Evolutionary conservation across 495 filamentous ascomycete species (phyloP), one percentile per base, ranked within the genome.

Genomic region (Neurospora intermedia): DNA sequence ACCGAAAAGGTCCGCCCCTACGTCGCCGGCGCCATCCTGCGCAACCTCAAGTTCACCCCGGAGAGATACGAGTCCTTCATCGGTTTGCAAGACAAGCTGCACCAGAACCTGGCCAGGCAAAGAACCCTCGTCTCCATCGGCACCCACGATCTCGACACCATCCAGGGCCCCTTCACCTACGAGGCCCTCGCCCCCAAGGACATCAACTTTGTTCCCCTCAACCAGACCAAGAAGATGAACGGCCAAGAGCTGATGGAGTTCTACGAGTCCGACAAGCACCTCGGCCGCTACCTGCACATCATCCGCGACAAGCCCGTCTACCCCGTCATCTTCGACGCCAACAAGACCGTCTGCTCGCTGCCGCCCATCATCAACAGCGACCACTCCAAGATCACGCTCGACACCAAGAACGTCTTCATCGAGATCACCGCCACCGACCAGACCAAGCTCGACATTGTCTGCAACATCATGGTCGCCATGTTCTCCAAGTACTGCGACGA

Each of bases 361-460:
- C 96, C 96, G 0, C 96, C 96, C 15, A 97, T 98, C 79, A 99
- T 99, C 86, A 99, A 99, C 83, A 89, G 94, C 74, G 88, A 99
- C 78, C 94, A 93, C 83, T 97, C 94, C 71, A 99, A 98, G 84
- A 98, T 99, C 79, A 93, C 88, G 2, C 84, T 97, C 46, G 84
- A 93, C 77, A 98, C 94, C 69, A 92, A 85, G 76, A 98, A 98
- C 81, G 87, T 98, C 78, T 93, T 98, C 84, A 95, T 99, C 80
- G 96, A 99, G 80, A 92, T 97, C 76, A 99, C 96, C 27, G 96
- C 94, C n/a, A 92, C 93, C 27, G 96, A 99, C 83, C 90, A 91
- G 81, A 99, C 96, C 9, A 99, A 99, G 84, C 88, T 97, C 18
- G 95, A 98, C 77, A 93, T 98, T 77, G 94, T 98, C 70, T 93